Evolutionary conservation across 1,284 basidiomycete species (phyloP), one percentile per base, ranked within the genome.

Genomic region (Malassezia psittaci): DNA sequence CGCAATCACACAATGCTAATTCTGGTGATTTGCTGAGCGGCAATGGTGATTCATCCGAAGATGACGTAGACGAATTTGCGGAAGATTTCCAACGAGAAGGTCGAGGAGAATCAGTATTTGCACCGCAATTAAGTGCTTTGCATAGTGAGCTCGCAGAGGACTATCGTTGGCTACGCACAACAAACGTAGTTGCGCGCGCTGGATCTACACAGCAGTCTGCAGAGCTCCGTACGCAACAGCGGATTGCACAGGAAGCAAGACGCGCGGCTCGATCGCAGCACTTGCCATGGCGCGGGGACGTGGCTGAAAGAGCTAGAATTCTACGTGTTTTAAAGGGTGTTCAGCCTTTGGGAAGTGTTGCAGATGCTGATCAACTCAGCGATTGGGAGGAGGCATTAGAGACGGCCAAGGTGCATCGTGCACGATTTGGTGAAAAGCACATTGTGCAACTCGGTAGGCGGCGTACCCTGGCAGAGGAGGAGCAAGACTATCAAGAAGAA

Each of bases 361-460:
- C 64, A 7, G 67, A 69, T 33, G 67, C 67, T 0, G 67, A 69
- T 39, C 65, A 69, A 54, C 64, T 69, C 16, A 66, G 64, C 51
- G 67, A 69, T n/a, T 57, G 65, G 40, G 67, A 69, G 44, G 64
- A 67, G 13, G 57, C 66, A 13, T 59, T 67, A 41, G 67, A 69
- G 41, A 57, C 56, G 6, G 60, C 62, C 19, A 66, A 64, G 19
- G 57, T 64, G 37, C 60, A 67, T 16, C 63, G 60, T 38, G 60
- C 66, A 3, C 62, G 66, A 2, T 67, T 65, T 24, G 67, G 67
- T 7, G 66, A 69, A 33, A 57, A 64, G 4, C 63, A 67, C 47
- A 67, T 67, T 38, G 67, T 69, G 2, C 67, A 69, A 61, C 67
- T 69, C 24, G 67, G 67, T 15, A 35, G 64, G 2, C 51, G 61